These are phyloP conservation scores for Epichloe brachyelytri DNA, from an alignment of 2,329 filamentous ascomycete genomes.

Conservation along the genomic window DNA sequence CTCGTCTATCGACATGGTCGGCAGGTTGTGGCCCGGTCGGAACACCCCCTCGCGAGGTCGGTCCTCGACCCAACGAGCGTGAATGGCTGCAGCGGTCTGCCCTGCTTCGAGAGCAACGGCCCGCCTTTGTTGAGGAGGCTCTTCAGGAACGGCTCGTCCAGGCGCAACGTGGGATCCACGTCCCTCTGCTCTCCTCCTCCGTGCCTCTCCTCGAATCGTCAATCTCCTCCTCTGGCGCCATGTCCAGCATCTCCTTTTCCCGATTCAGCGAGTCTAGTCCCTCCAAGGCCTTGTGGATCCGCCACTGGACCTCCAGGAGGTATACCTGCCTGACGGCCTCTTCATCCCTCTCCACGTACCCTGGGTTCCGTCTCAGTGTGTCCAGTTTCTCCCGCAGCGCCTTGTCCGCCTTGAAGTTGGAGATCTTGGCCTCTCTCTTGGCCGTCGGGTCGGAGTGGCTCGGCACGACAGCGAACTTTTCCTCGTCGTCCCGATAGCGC, in stretches of 20 bases:
- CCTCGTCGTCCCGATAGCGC: slow-evolving; percentile 57
- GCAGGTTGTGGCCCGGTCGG: slow-evolving; percentile 78
- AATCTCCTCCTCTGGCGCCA: slow-evolving; percentile 47
- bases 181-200: slow-evolving; percentile 16
- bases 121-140: slow-evolving; percentile 38
- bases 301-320: slow-evolving; percentile 60
- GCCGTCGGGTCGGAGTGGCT: slow-evolving; percentile 45
- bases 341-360: slow-evolving; percentile 58
- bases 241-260: slow-evolving; percentile 70
- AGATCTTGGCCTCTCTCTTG: slow-evolving; percentile 72
- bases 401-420: slow-evolving; percentile 74
- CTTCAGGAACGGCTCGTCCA: slow-evolving; percentile 52
- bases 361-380: slow-evolving; percentile 29
- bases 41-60: slow-evolving; percentile 74
- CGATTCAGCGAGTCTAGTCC: slow-evolving; percentile 76
- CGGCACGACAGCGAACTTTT: slow-evolving; percentile 59
- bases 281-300: slow-evolving; percentile 70
- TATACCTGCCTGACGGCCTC: slow-evolving; percentile 69
- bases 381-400: slow-evolving; percentile 73
- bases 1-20: slow-evolving; percentile 96
- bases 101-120: slow-evolving; percentile 62
- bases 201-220: slow-evolving; percentile 22
- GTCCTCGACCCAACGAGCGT: slow-evolving; percentile 69
- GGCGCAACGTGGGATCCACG: slow-evolving; percentile 47
- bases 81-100: slow-evolving; percentile 83